phyloP scores from a whole-genome alignment of 2,329 filamentous ascomycete genomes.

The Lecanicillium sp. region DNA sequence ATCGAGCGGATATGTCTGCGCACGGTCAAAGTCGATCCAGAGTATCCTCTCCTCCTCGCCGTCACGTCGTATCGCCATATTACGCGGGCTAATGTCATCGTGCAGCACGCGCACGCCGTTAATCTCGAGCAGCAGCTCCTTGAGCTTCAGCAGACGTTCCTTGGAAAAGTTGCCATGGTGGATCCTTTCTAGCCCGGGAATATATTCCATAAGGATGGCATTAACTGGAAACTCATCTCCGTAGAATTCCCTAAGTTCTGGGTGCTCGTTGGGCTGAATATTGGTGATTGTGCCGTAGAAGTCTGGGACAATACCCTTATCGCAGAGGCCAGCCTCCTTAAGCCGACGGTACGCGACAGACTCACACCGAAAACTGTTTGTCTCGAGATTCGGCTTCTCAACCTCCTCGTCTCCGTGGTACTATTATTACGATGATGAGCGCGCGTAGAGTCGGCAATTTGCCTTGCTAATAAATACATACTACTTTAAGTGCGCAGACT shows the following conservation, averaged over 20 bases:
- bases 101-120: background rate
- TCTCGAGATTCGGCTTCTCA: background rate
- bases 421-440: background rate
- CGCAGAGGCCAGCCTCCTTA: background rate
- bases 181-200: background rate
- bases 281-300: constrained; percentile 3
- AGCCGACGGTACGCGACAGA: background rate
- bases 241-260: background rate
- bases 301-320: background rate
- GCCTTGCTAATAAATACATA: background rate
- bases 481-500: constrained; percentile 1
- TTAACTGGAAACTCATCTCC: background rate
- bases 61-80: background rate
- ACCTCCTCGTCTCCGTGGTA: background rate
- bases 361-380: background rate
- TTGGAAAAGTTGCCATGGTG: background rate
- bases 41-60: background rate
- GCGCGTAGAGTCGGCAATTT: background rate
- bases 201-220: constrained; percentile 2
- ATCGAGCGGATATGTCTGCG: too few relatives aligned
- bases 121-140: background rate
- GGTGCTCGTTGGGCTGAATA: background rate
- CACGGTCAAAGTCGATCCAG: constrained; percentile 6
- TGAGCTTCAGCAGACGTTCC: background rate
- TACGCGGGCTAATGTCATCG: background rate